Base-by-base conservation (phyloP, 2,329 filamentous ascomycete genomes). In the Sphaerulina vaccinii region DNA sequence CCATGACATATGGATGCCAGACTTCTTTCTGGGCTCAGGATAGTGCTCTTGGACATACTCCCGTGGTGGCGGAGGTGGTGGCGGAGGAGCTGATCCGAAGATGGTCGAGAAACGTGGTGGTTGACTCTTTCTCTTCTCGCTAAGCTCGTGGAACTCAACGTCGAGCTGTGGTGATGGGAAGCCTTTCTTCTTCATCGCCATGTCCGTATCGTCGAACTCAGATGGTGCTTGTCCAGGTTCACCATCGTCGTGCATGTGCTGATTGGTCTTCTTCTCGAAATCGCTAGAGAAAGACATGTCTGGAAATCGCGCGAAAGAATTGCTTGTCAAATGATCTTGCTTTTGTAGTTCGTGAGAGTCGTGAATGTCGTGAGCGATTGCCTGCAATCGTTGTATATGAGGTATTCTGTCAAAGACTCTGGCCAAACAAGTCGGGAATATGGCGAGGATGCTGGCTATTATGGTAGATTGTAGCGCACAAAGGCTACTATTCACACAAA, bases 101-200 rank as follows among this genome's bases (percentile, higher is more conserved):
- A 68, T 48, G 7, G 66, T 66, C 3, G 66, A 68, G 59, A 68
- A 68, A 15, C 66, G 62, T 24, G 65, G 65, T 21, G 62, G 60
- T 2, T 35, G 39, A 23, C 62, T 58, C 39, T 64, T 10, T 32
- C 27, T 65, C 61, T 66, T 67, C 44, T 63, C 58, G 40, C 52
- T 49, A 35, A 48, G 40, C 9, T 62, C 59, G 9, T 55, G 44
- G 23, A 60, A 56, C 8, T 62, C 51, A 7, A 49, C 36, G 10
- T 59, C 56, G 3, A 21, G 18, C 21, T 56, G 53, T 13, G 50
- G 36, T 18, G 49, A 52, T 23, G 43, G 13, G 22, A 38, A 10
- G 16, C 48, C 29, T 10, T 51, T 52, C 49, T 58, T 55, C 36
- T 41, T 50, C 46, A 50, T 13, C 19, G 59, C 53, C 24, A 44